A percentile compares a stretch with the other conserved stretches of the same genome.
Evolutionary conservation across 1,139 yeast genomes (phyloP).

Genomic region (Tardiomyces digboiensis): DNA sequence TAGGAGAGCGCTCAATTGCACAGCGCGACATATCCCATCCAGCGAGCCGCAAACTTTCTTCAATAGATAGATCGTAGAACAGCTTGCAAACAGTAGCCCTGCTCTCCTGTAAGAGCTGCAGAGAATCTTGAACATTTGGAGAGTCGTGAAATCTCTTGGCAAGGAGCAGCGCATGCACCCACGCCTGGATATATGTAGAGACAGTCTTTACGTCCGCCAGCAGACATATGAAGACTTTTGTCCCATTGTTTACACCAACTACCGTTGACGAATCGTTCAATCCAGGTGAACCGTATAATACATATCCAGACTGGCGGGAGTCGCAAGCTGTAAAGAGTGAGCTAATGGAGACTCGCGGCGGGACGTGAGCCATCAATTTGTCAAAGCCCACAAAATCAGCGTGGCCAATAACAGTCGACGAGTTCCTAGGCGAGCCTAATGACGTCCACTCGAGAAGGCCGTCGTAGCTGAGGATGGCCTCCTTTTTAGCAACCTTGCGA

Average conservation of each 20-base stretch:
- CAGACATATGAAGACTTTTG: not conserved
- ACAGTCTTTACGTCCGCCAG: not conserved
- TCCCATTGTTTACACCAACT: not conserved
- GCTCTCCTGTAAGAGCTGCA: not conserved
- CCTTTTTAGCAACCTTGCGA: constrained; percentile 16
- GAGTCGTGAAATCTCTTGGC: not conserved
- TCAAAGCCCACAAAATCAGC: not conserved
- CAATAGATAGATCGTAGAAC: not conserved
- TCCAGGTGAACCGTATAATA: not conserved
- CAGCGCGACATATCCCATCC: constrained; percentile 1
- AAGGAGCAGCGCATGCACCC: constrained; percentile 1
- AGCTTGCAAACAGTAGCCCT: not conserved
- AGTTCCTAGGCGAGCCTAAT: not conserved
- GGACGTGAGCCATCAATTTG: not conserved
- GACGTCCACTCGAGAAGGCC: constrained; percentile 21
- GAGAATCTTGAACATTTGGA: not conserved
- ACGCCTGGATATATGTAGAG: not conserved
- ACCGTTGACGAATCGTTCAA: not conserved
- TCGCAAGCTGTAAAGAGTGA: not conserved
- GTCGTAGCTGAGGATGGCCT: constrained; percentile 24
- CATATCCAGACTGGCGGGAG: not conserved
- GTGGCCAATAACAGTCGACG: not conserved
- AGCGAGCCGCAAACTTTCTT: not conserved
- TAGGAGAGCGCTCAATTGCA: not conserved
- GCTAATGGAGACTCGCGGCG: not conserved